Conservation (phyloP, 768 basidiomycete species). For the Lentinus brumalis region DNA sequence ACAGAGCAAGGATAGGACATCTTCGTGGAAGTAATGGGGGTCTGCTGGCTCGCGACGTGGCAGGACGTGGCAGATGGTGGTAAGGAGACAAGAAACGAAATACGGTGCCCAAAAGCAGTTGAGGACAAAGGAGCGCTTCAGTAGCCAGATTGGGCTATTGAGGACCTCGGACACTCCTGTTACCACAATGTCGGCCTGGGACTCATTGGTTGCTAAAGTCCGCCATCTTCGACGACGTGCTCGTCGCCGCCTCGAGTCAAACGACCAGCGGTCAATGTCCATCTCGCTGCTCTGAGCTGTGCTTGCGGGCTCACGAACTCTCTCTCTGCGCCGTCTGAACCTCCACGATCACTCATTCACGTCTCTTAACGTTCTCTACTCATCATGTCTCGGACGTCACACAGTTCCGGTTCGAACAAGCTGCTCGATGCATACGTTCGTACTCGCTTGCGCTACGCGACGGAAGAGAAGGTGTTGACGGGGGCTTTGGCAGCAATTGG, state of each 20-base stretch:
- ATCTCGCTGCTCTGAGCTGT: slow-evolving; percentile 18
- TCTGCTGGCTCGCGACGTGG: too few relatives aligned
- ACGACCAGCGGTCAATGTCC: slow-evolving; percentile 20
- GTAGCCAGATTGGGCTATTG: neutral
- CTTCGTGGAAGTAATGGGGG: neutral
- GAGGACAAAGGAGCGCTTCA: neutral
- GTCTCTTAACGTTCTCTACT: slow-evolving; percentile 16
- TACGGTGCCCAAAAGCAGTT: neutral
- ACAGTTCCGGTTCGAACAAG: slow-evolving; percentile 27
- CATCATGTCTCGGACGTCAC: slow-evolving; percentile 18
- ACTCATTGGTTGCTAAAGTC: slow-evolving; percentile 17
- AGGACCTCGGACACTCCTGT: slow-evolving; percentile 12
- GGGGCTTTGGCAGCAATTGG: slow-evolving; percentile 73
- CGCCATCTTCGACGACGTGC: slow-evolving; percentile 15
- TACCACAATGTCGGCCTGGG: slow-evolving; percentile 4
- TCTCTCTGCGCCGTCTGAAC: neutral
- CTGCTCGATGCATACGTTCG: slow-evolving; percentile 32
- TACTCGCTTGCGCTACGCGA: neutral
- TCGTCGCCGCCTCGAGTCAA: slow-evolving; percentile 14
- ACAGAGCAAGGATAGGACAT: slow-evolving; percentile 7
- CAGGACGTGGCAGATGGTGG: neutral
- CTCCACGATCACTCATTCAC: slow-evolving; percentile 14
- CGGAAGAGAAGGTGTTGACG: neutral
- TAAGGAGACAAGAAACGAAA: neutral
- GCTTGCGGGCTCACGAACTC: slow-evolving; percentile 7